These are phyloP conservation scores for Aphanomyces invadans DNA, from an alignment of 352 stramenopile genomes.

Conservation along the genomic window DNA sequence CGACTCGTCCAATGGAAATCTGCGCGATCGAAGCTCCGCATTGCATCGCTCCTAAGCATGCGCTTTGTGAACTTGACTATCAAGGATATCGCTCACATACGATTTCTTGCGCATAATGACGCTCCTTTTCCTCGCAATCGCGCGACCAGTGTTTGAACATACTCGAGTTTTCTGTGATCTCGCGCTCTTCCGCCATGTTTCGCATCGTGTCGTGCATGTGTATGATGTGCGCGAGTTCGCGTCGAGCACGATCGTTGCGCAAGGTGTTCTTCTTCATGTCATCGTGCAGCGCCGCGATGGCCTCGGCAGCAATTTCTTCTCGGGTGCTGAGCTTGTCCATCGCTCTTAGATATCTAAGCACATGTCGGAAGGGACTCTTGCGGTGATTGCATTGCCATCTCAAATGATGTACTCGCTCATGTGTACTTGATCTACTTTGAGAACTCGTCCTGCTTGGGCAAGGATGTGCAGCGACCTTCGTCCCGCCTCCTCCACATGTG, in stretches of 20 bases:
- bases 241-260: not conserved
- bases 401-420: not conserved
- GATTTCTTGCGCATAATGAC: not conserved
- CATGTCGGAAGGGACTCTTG: not conserved
- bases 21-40: not conserved
- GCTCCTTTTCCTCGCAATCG: not conserved
- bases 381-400: no score
- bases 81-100: not conserved
- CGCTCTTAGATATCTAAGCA: not conserved
- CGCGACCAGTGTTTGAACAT: not conserved
- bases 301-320: not conserved
- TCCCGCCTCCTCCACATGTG: not conserved
- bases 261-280: not conserved
- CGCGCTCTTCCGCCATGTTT: not conserved
- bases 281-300: not conserved
- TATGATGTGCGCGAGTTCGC: not conserved
- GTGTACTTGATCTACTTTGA: not conserved
- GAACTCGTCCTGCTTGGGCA: not conserved
- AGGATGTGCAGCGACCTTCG: not conserved
- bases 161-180: not conserved
- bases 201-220: not conserved
- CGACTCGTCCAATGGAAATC: not conserved
- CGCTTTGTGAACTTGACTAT: not conserved
- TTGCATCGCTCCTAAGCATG: not conserved
- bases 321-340: not conserved